A percentile compares a stretch with the other conserved stretches of the same genome.
Conservation (phyloP, 2,329 filamentous ascomycete species). For the Cytospora paraplurivora region DNA sequence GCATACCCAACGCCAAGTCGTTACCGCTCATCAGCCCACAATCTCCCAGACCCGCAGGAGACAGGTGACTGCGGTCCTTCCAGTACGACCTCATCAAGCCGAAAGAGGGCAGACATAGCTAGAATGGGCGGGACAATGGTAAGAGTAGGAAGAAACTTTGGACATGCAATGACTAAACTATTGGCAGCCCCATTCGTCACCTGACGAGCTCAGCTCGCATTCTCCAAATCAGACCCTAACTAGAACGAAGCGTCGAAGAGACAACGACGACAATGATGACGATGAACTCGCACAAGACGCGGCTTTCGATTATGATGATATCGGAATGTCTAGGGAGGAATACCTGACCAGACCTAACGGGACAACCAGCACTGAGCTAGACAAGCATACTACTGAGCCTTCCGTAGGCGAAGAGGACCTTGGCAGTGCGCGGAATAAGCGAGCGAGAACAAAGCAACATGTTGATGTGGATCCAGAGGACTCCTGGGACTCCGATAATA, state of each 20-base stretch:
- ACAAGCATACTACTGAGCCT: conserved; percentile 3
- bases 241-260: conserved; percentile 25
- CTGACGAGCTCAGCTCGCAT: conserved; percentile 24
- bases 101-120: background rate
- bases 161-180: conserved; percentile 4
- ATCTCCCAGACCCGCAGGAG: conserved; percentile 14
- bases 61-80: background rate
- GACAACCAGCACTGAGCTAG: conserved; percentile 22
- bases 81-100: conserved; percentile 6
- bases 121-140: background rate
- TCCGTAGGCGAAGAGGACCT: background rate
- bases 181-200: conserved; percentile 20
- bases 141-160: background rate
- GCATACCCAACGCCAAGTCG: conserved; percentile 42
- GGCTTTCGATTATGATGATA: conserved; percentile 28
- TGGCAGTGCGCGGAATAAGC: background rate
- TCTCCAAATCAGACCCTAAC: background rate
- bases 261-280: background rate
- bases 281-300: conserved; percentile 12
- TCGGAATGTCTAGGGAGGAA: conserved; percentile 11
- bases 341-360: conserved; percentile 29
- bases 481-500: conserved; percentile 18
- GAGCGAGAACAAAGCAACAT: conserved; percentile 3
- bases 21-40: conserved; percentile 31
- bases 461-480: conserved; percentile 6